These are phyloP conservation scores for Schizosaccharomyces japonicus DNA, from an alignment of 805 yeast genomes.

Conservation along the genomic window DNA sequence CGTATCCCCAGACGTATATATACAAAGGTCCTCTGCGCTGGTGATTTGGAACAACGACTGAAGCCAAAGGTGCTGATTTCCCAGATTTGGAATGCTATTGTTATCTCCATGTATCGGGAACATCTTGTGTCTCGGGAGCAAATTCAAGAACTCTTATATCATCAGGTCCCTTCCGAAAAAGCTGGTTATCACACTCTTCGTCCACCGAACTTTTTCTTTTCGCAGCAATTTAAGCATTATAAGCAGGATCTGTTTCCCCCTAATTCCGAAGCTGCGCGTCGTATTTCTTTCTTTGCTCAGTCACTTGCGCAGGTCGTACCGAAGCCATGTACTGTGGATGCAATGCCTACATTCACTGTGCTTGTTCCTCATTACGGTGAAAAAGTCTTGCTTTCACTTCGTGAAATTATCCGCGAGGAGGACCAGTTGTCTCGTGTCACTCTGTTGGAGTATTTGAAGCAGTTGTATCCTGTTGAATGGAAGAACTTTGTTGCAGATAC, in stretches of 20 bases:
- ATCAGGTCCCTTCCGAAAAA: conserved; percentile 96
- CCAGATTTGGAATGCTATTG: conserved; percentile 97
- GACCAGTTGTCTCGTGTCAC: conserved; percentile 91
- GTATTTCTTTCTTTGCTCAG: conserved; percentile 97
- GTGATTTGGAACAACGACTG: conserved; percentile 96
- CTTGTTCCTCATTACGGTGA: conserved; percentile 90
- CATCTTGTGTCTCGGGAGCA: conserved; percentile 94
- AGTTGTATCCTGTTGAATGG: conserved; percentile 92
- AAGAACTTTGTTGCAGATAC: conserved; percentile 91
- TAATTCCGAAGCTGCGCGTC: conserved; percentile 95
- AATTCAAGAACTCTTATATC: conserved; percentile 88
- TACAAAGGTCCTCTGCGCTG: conserved; percentile 89
- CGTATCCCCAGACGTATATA: conserved; percentile 97
- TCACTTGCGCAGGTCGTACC: conserved; percentile 95
- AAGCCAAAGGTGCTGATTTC: conserved; percentile 95
- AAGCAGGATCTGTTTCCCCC: conserved; percentile 93
- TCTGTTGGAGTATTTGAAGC: conserved; percentile 81
- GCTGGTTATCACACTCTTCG: conserved; percentile 96
- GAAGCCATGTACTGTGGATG: conserved; percentile 95
- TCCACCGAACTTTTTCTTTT: conserved; percentile 95
- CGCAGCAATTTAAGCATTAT: conserved; percentile 85
- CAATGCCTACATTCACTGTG: conserved; percentile 97
- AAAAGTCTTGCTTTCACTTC: conserved; percentile 73
- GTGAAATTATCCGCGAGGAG: conserved; percentile 91
- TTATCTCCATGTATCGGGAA: conserved; percentile 98